Percentiles rank a stretch among this genome's conserved stretches.
Evolutionary conservation across 1,284 basidiomycete species (phyloP).

Genomic region (Crucibulum parvulum): DNA sequence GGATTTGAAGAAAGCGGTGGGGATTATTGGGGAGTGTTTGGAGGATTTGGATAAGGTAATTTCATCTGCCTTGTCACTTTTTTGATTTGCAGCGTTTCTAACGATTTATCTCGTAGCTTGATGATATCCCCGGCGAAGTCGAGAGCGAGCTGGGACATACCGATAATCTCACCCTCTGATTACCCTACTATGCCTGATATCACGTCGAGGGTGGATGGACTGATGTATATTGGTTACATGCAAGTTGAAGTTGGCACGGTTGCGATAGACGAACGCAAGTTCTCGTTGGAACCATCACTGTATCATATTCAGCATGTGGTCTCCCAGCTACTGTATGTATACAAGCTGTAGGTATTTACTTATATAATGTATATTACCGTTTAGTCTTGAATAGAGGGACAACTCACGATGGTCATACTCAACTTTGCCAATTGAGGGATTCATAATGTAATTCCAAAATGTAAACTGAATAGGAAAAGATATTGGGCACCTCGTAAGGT

Average conservation of each 20-base stretch:
- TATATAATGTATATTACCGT: neutral
- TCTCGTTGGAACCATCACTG: too few relatives aligned
- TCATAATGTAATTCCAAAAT: neutral
- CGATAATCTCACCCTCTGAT: conserved; percentile 40
- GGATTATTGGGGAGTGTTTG: conserved; percentile 81
- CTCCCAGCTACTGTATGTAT: neutral
- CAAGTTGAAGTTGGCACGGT: neutral
- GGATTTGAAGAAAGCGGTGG: conserved; percentile 80
- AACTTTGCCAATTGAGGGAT: neutral
- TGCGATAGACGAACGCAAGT: neutral
- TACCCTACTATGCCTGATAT: too few relatives aligned
- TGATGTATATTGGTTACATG: too few relatives aligned
- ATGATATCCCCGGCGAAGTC: conserved; percentile 31
- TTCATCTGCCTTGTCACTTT: conserved; percentile 9
- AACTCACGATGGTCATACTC: too few relatives aligned
- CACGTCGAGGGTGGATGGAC: too few relatives aligned
- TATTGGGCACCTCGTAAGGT: conserved; percentile 67
- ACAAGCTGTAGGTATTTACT: neutral
- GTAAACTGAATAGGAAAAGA: conserved; percentile 4
- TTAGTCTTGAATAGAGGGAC: neutral
- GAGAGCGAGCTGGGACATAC: conserved; percentile 62
- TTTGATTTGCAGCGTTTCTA: neutral
- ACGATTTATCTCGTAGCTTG: conserved; percentile 10
- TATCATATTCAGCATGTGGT: neutral
- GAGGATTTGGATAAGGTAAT: conserved; percentile 83